Percentiles rank a stretch among this genome's conserved stretches.
These are phyloP conservation scores for Diacronema lutheri DNA, from an alignment of 78 protist genomes.

Conservation along the genomic window DNA sequence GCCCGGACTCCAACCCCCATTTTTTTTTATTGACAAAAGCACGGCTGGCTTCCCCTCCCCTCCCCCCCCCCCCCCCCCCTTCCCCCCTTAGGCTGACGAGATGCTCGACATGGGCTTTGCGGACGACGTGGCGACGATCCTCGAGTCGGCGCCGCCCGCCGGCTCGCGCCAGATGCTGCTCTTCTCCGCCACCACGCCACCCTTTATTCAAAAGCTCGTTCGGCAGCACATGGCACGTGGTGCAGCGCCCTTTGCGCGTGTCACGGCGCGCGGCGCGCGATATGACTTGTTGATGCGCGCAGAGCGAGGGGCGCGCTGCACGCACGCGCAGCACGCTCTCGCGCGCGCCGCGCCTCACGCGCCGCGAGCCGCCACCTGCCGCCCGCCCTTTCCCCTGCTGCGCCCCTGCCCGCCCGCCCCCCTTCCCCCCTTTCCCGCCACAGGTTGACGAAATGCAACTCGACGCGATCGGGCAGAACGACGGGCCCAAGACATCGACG, in stretches of 20 bases:
- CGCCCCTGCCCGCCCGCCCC: not conserved
- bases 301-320: not conserved
- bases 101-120: constrained; percentile 61
- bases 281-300: too few species aligned
- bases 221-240: not conserved
- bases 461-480: not conserved
- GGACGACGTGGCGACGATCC: constrained; percentile 10
- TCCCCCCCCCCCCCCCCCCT: not conserved
- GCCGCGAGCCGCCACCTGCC: too few species aligned
- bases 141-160: not conserved
- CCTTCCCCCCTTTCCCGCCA: not conserved
- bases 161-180: constrained; percentile 51
- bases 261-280: too few species aligned
- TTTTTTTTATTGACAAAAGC: constrained; percentile 37
- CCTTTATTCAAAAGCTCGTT: not conserved
- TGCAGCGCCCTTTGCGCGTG: too few species aligned
- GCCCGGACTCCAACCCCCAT: too few species aligned
- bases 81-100: constrained; percentile 62
- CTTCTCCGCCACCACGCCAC: constrained; percentile 74
- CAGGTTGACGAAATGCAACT: not conserved
- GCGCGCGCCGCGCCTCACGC: not conserved
- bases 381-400: not conserved
- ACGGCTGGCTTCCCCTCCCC: not conserved
- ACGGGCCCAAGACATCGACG: not conserved
- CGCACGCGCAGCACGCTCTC: not conserved